These are phyloP conservation scores for Babesia caballi DNA, from an alignment of 169 alveolate genomes.

Conservation along the genomic window DNA sequence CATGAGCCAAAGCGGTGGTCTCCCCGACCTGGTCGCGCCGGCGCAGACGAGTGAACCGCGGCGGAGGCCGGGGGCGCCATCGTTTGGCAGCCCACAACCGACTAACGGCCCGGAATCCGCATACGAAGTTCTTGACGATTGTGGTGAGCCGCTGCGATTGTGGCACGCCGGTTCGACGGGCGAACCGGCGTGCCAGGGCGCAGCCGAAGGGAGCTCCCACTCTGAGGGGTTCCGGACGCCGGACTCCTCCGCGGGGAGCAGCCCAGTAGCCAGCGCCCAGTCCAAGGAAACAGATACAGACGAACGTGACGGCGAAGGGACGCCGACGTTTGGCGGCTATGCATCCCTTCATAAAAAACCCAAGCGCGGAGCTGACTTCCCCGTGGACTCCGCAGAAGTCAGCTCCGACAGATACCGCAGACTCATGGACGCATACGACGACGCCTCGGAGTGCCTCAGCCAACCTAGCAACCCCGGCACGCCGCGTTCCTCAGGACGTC, in stretches of 20 bases:
- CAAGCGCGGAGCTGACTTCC: too few species aligned
- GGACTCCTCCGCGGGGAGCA: background rate
- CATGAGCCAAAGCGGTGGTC: background rate
- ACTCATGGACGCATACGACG: background rate
- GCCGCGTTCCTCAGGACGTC: too few species aligned
- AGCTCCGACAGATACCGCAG: conserved; percentile 25
- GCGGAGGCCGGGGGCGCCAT: too few species aligned
- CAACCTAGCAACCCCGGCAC: background rate
- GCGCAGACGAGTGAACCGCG: background rate
- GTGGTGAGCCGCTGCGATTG: too few species aligned
- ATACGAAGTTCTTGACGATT: background rate
- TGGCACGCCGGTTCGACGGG: too few species aligned
- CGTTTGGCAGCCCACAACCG: too few species aligned
- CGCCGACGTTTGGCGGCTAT: too few species aligned
- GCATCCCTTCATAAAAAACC: too few species aligned
- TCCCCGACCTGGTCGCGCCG: background rate
- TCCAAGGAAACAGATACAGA: too few species aligned
- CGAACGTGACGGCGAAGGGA: too few species aligned
- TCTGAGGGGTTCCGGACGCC: background rate
- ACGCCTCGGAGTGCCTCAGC: conserved; percentile 14
- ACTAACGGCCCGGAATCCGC: background rate
- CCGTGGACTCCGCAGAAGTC: background rate
- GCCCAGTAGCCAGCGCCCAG: too few species aligned
- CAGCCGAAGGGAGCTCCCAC: background rate
- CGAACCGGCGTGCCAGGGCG: background rate